Evolutionary conservation across 371 early-diverging fungal species (phyloP).

Genomic region (Syncephalis plumigaleata): DNA sequence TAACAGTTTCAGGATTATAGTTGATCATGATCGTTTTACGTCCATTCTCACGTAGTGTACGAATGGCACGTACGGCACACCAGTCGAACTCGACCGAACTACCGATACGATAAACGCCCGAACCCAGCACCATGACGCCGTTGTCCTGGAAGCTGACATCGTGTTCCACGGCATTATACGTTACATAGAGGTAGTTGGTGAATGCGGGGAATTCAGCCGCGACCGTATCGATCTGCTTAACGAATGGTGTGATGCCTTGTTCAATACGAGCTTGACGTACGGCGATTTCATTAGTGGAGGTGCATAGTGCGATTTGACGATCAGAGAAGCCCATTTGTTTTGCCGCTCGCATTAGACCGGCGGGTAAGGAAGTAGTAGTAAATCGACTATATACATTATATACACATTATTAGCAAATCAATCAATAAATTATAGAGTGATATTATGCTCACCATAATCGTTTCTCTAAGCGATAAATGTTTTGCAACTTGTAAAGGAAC

Average conservation of each 20-base stretch:
- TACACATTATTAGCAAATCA: background rate
- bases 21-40: slow-evolving; percentile 90
- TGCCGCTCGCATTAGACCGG: slow-evolving; percentile 38
- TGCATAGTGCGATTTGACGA: slow-evolving; percentile 53
- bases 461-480: slow-evolving; percentile 31
- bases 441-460: slow-evolving; percentile 10
- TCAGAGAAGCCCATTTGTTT: slow-evolving; percentile 92
- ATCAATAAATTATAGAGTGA: background rate
- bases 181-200: slow-evolving; percentile 93
- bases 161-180: slow-evolving; percentile 82
- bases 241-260: slow-evolving; percentile 67
- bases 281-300: slow-evolving; percentile 73
- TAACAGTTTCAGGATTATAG: slow-evolving; percentile 95
- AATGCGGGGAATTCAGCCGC: slow-evolving; percentile 93
- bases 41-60: slow-evolving; percentile 62
- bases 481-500: slow-evolving; percentile 84
- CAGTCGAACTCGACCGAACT: slow-evolving; percentile 95
- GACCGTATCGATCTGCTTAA: slow-evolving; percentile 94
- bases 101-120: slow-evolving; percentile 94
- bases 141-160: slow-evolving; percentile 74
- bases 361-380: slow-evolving; percentile 19
- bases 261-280: slow-evolving; percentile 67
- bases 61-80: slow-evolving; percentile 88
- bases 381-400: slow-evolving; percentile 8
- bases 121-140: slow-evolving; percentile 87